Base-by-base conservation (phyloP, 23 red algal genomes). In the Chondrus crispus region DNA sequence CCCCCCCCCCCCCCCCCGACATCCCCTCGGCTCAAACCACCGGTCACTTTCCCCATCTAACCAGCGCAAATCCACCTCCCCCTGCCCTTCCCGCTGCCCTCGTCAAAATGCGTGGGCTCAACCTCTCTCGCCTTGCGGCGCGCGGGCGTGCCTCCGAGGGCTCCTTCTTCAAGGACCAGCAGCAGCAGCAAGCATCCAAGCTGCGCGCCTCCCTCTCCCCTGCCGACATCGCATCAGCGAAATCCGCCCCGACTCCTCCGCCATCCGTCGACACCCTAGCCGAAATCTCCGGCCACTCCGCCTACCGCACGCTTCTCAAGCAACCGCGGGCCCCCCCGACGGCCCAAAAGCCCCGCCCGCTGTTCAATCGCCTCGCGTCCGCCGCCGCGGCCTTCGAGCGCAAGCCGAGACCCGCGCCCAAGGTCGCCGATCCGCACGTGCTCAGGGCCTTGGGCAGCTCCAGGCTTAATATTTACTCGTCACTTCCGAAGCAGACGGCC, bases 81-180 rank as follows among this genome's bases (percentile, higher is more conserved):
- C n/a, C n/a, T n/a, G n/a, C n/a, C n/a, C n/a, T n/a, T n/a, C n/a
- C n/a, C n/a, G n/a, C n/a, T n/a, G n/a, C n/a, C n/a, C n/a, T n/a
- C n/a, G n/a, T n/a, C n/a, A n/a, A 29, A 10, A 90, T 90, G 87
- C 45, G 87, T 26, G 71, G 54, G 18, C 71, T 90, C 5, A 80
- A 80, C 47, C 52, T 90, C 20, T 90, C 87, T n/a, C 87, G 87
- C 28, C 72, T 90, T 6, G 87, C 87, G 3, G 60, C 60, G 60
- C 60, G 60, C 35, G 60, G 60, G 26, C 45, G 39, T n/a, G 87
- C 87, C 32, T 90, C 87, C 0, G 87, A 90, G 54, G 69, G 51
- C 16, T 45, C 46, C n/a, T 90, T 90, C 55, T 90, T 90, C 87
- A 90, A 90, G 87, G 53, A 75, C 37, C 72, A 90, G 35, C 87